A percentile compares a stretch with the other conserved stretches of the same genome.
phyloP scores from a whole-genome alignment of 2,329 filamentous ascomycete genomes.

The Hymenoscyphus occultus region DNA sequence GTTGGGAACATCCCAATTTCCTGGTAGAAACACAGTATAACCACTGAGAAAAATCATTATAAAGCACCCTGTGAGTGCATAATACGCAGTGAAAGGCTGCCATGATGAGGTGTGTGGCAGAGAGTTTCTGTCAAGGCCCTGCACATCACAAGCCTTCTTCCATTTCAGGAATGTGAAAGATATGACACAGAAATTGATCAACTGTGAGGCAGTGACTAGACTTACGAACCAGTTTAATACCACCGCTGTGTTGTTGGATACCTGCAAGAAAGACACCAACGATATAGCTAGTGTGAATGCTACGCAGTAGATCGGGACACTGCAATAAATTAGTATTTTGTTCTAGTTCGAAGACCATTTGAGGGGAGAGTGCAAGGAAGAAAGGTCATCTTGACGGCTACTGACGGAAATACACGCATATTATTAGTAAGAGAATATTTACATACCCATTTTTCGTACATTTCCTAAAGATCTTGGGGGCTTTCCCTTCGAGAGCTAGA shows the following conservation, averaged over 20 bases:
- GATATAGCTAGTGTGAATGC: slow-evolving; percentile 53
- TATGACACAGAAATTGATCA: slow-evolving; percentile 53
- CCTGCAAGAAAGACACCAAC: slow-evolving; percentile 59
- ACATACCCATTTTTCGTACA: slow-evolving; percentile 43
- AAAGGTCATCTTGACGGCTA: too few species aligned
- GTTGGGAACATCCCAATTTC: slow-evolving; percentile 54
- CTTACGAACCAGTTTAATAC: slow-evolving; percentile 63
- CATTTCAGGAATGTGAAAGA: slow-evolving; percentile 58
- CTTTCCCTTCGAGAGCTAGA: slow-evolving; percentile 48
- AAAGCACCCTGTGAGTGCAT: slow-evolving; percentile 50
- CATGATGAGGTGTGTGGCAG: slow-evolving; percentile 51
- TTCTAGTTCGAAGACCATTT: too few species aligned
- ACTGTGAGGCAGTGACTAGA: slow-evolving; percentile 51
- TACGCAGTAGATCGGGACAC: slow-evolving; percentile 61
- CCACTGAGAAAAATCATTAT: slow-evolving; percentile 61
- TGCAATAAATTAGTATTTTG: too few species aligned
- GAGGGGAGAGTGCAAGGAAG: too few species aligned
- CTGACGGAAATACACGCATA: too few species aligned
- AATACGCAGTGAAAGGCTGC: slow-evolving; percentile 56
- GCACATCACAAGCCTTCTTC: slow-evolving; percentile 46
- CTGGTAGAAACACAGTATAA: slow-evolving; percentile 58
- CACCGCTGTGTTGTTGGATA: slow-evolving; percentile 52
- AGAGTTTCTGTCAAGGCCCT: slow-evolving; percentile 42
- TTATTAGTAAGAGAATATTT: too few species aligned
- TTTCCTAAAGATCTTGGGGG: slow-evolving; percentile 45